A percentile compares a stretch with the other conserved stretches of the same genome.
These are phyloP conservation scores for Scheffersomyces insectosa DNA, from an alignment of 1,139 yeast species.

Conservation along the genomic window DNA sequence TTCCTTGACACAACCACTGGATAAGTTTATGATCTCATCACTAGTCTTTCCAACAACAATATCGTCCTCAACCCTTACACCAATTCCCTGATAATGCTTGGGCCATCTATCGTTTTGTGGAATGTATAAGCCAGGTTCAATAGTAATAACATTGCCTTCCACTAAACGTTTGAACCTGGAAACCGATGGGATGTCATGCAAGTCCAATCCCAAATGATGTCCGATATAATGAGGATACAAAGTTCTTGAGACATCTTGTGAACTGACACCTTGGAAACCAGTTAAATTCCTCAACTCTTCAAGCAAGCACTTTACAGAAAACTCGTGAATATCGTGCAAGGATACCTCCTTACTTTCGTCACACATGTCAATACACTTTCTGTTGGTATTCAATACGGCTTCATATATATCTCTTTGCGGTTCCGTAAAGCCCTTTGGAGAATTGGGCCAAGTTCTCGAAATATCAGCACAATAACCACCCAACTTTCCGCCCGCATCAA, in stretches of 20 bases:
- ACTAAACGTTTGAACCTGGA: slow-evolving; percentile 52
- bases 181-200: slow-evolving; percentile 76
- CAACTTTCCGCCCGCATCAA: slow-evolving; percentile 92
- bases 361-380: slow-evolving; percentile 72
- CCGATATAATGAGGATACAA: slow-evolving; percentile 95
- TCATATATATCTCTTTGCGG: slow-evolving; percentile 87
- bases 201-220: slow-evolving; percentile 91
- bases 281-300: slow-evolving; percentile 65
- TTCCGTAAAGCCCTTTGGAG: slow-evolving; percentile 61
- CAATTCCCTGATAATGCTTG: slow-evolving; percentile 79
- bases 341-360: slow-evolving; percentile 52
- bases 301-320: slow-evolving; percentile 59
- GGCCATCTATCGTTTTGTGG: slow-evolving; percentile 76
- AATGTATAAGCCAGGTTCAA: slow-evolving; percentile 93
- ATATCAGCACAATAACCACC: slow-evolving; percentile 98
- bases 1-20: slow-evolving; percentile 85
- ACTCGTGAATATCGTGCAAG: slow-evolving; percentile 74
- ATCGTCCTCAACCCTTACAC: slow-evolving; percentile 94
- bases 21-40: slow-evolving; percentile 56
- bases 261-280: slow-evolving; percentile 59
- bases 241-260: slow-evolving; percentile 51
- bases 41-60: slow-evolving; percentile 66
- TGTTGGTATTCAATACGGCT: slow-evolving; percentile 83
- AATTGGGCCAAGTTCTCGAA: slow-evolving; percentile 94
- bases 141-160: slow-evolving; percentile 77